These are phyloP conservation scores for Begonia loranthoides DNA, from an alignment of 306 rosid species.

Conservation along the genomic window DNA sequence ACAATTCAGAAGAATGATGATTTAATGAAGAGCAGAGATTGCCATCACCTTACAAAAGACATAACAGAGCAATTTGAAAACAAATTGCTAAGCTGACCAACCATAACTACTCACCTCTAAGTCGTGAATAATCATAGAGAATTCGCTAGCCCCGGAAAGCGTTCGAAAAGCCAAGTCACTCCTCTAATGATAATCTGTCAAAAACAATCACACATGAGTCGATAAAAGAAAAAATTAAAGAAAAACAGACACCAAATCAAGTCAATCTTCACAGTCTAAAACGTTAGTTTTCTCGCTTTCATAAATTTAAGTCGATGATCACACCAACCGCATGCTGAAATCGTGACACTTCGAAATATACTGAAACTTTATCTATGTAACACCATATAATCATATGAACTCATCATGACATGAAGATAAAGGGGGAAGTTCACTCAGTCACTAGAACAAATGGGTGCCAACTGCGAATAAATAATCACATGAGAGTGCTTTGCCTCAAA, in stretches of 20 bases:
- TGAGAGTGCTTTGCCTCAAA: no score
- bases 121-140: slow-evolving; percentile 15
- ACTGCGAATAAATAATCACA: no score
- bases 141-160: slow-evolving; percentile 58
- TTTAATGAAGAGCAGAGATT: no score
- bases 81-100: no score
- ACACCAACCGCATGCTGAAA: no score
- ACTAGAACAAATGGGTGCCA: not conserved
- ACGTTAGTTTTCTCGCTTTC: not conserved
- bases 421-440: not conserved
- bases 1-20: no score
- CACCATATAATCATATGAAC: not conserved
- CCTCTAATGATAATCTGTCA: slow-evolving; percentile 49
- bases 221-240: not conserved
- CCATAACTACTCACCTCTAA: not conserved
- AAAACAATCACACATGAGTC: not conserved
- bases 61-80: no score
- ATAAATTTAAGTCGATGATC: no score
- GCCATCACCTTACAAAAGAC: no score
- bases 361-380: no score
- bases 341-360: no score
- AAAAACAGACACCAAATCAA: not conserved
- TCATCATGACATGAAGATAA: not conserved
- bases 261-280: not conserved
- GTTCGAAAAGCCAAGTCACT: slow-evolving; percentile 73